Percentiles rank a stretch among this genome's conserved stretches.
These are phyloP conservation scores for Mycena alexandri DNA, from an alignment of 768 basidiomycete species.

Conservation along the genomic window DNA sequence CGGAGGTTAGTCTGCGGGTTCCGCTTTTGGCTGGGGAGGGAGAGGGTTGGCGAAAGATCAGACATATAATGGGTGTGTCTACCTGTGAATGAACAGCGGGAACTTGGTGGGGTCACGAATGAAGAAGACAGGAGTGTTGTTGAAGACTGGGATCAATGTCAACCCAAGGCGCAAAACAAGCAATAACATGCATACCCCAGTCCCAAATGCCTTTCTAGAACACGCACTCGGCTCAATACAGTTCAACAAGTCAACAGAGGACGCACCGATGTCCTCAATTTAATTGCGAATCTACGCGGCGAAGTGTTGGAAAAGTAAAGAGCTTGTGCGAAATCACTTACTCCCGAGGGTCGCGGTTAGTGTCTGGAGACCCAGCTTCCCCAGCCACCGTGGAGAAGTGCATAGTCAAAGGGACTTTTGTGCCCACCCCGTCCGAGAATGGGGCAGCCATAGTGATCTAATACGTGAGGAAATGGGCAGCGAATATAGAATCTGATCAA, in stretches of 20 bases:
- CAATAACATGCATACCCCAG: conserved; percentile 21
- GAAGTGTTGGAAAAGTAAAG: neutral
- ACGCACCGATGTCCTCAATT: conserved; percentile 27
- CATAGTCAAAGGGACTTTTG: conserved; percentile 29
- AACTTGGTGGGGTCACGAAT: conserved; percentile 37
- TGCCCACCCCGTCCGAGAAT: conserved; percentile 36
- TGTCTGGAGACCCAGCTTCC: conserved; percentile 34
- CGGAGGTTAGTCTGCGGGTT: conserved; percentile 35
- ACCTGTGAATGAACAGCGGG: conserved; percentile 38
- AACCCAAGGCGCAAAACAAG: neutral
- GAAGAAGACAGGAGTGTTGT: conserved; percentile 35
- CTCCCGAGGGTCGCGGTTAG: conserved; percentile 38
- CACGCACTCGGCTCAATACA: no score
- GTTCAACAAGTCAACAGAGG: no score
- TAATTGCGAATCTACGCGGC: conserved; percentile 28
- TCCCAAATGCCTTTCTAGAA: conserved; percentile 33
- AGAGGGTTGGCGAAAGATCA: neutral
- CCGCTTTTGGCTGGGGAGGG: conserved; percentile 28
- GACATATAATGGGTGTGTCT: neutral
- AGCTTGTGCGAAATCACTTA: neutral
- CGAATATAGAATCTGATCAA: neutral
- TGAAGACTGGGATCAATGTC: conserved; percentile 23
- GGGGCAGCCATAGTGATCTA: conserved; percentile 38
- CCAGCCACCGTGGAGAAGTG: conserved; percentile 35
- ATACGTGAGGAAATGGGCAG: neutral